phyloP scores from a whole-genome alignment of 2,329 filamentous ascomycete genomes.

The Aspergillus awamori region DNA sequence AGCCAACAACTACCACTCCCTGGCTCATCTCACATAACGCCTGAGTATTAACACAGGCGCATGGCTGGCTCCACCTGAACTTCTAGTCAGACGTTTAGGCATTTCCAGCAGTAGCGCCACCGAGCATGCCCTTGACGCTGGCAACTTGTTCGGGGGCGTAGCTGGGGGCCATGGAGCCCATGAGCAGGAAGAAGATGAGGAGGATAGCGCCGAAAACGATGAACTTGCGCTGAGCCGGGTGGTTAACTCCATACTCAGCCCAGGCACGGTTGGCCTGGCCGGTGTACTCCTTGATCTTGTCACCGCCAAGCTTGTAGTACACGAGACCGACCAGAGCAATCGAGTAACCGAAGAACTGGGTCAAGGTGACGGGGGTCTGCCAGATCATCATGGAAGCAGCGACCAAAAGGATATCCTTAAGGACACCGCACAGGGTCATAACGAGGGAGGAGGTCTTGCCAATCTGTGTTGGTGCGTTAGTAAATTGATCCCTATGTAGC shows the following conservation, averaged over 20 bases:
- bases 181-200: constrained; percentile 71
- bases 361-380: constrained; percentile 68
- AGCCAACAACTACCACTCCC: background rate
- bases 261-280: constrained; percentile 73
- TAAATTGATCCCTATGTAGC: background rate
- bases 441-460: constrained; percentile 85
- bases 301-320: constrained; percentile 72
- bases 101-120: constrained; percentile 37
- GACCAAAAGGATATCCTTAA: constrained; percentile 86
- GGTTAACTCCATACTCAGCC: constrained; percentile 80
- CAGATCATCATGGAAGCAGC: constrained; percentile 76
- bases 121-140: constrained; percentile 41
- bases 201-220: constrained; percentile 67
- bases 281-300: constrained; percentile 80
- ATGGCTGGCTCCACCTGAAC: background rate
- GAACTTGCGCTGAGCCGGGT: constrained; percentile 77
- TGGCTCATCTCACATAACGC: background rate
- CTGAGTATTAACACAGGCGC: background rate
- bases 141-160: constrained; percentile 42
- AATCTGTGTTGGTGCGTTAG: constrained; percentile 58
- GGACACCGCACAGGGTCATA: constrained; percentile 81
- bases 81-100: constrained; percentile 26
- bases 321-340: constrained; percentile 68
- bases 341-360: constrained; percentile 77
- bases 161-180: constrained; percentile 62